phyloP scores from a whole-genome alignment of 2,329 filamentous ascomycete species.

The Phoma sp. region DNA sequence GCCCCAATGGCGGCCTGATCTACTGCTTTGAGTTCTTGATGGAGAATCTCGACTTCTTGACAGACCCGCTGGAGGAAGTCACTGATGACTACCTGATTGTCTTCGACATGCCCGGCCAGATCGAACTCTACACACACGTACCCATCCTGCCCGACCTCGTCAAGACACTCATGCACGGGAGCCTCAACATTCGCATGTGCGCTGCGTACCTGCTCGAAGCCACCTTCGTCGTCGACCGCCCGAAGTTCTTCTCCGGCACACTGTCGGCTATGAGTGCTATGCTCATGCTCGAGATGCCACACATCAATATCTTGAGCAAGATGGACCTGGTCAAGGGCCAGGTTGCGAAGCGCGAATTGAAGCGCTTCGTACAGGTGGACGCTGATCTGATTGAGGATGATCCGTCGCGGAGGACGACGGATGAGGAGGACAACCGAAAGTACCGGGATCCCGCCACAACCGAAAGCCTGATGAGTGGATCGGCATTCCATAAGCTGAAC shows the following conservation, averaged over 20 bases:
- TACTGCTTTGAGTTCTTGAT: slow-evolving; percentile 97
- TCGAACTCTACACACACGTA: slow-evolving; percentile 97
- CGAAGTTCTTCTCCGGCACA: slow-evolving; percentile 97
- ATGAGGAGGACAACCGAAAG: slow-evolving; percentile 59
- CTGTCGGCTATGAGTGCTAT: slow-evolving; percentile 98
- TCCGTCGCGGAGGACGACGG: slow-evolving; percentile 55
- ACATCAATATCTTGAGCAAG: slow-evolving; percentile 95
- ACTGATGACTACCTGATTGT: slow-evolving; percentile 97
- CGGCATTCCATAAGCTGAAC: slow-evolving; percentile 82
- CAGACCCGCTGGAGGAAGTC: slow-evolving; percentile 80
- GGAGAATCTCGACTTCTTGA: slow-evolving; percentile 91
- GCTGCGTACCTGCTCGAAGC: slow-evolving; percentile 94
- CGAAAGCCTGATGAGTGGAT: slow-evolving; percentile 77
- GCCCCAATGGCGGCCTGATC: slow-evolving; percentile 90
- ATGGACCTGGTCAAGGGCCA: slow-evolving; percentile 96
- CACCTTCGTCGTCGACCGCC: slow-evolving; percentile 92
- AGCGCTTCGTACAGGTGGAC: slow-evolving; percentile 89
- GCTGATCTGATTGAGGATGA: slow-evolving; percentile 81
- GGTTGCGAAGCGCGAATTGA: slow-evolving; percentile 84
- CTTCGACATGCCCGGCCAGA: slow-evolving; percentile 98
- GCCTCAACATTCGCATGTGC: slow-evolving; percentile 88
- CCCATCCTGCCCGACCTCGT: slow-evolving; percentile 87
- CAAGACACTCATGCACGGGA: slow-evolving; percentile 79
- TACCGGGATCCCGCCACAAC: slow-evolving; percentile 67
- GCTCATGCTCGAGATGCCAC: slow-evolving; percentile 97